Percentiles rank a stretch among this genome's conserved stretches.
Conservation (phyloP, 2,329 filamentous ascomycete species). For the Colletotrichum paranaense region DNA sequence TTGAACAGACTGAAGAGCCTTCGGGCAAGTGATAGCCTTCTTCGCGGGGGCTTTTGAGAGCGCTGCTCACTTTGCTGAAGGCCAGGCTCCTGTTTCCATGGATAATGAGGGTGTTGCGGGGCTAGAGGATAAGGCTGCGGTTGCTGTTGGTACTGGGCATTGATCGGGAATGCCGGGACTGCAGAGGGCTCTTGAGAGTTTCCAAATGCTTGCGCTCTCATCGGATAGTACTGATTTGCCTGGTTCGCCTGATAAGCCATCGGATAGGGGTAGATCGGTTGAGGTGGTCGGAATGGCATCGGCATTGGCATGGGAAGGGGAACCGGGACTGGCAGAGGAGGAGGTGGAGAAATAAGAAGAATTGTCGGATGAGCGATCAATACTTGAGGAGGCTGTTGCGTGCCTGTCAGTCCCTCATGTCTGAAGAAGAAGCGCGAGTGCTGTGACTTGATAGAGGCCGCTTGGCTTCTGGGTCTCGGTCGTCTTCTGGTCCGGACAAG, state of each 20-base stretch:
- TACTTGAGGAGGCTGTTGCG: neutral
- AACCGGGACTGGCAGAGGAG: constrained; percentile 20
- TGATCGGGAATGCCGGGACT: neutral
- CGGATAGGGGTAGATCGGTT: constrained; percentile 39
- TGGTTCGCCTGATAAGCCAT: constrained; percentile 28
- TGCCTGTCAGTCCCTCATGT: neutral
- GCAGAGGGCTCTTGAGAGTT: neutral
- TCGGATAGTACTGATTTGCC: constrained; percentile 21
- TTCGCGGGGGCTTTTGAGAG: neutral
- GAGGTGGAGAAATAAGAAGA: constrained; percentile 15
- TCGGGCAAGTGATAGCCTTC: constrained; percentile 10
- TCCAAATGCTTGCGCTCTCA: neutral
- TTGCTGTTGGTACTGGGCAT: neutral
- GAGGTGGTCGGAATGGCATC: constrained; percentile 18
- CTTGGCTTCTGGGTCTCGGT: neutral
- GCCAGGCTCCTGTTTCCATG: neutral
- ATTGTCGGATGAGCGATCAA: neutral
- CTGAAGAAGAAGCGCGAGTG: constrained; percentile 21
- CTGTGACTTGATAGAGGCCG: neutral
- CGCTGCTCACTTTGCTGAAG: neutral
- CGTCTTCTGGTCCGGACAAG: constrained; percentile 21
- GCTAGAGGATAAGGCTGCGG: neutral
- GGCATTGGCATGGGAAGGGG: constrained; percentile 17
- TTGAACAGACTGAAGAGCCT: constrained; percentile 41
- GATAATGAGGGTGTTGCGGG: neutral